Percentiles rank a stretch among this genome's conserved stretches.
Conservation (phyloP, 345 rosid species). For the Carallia pectinifolia region DNA sequence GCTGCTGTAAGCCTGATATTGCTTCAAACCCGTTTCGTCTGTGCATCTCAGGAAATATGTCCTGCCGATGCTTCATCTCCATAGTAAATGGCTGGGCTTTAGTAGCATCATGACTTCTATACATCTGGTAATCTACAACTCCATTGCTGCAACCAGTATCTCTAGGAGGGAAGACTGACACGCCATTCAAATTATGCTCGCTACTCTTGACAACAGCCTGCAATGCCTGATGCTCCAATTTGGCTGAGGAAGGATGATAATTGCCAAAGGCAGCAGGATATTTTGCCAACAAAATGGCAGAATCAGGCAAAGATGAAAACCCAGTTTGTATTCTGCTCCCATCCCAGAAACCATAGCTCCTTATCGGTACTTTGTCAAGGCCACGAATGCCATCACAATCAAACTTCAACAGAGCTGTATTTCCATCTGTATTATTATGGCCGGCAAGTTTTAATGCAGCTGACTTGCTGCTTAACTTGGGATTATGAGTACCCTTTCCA, state of each 20-base stretch:
- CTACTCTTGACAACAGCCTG: constrained; percentile 34
- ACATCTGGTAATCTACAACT: constrained; percentile 44
- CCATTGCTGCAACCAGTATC: constrained; percentile 42
- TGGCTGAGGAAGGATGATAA: constrained; percentile 32
- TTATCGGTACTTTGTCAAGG: constrained; percentile 59
- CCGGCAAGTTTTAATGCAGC: constrained; percentile 38
- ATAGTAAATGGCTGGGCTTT: constrained; percentile 42
- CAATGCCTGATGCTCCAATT: constrained; percentile 39
- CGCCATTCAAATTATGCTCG: constrained; percentile 34
- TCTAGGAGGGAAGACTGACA: constrained; percentile 30
- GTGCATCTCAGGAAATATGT: constrained; percentile 39
- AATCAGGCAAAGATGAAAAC: constrained; percentile 69
- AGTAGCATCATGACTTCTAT: constrained; percentile 31
- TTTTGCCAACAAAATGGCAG: constrained; percentile 61
- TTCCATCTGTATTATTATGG: constrained; percentile 34
- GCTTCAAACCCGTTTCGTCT: constrained; percentile 49
- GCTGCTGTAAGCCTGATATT: constrained; percentile 45
- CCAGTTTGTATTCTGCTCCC: constrained; percentile 78
- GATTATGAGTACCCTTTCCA: constrained; percentile 34
- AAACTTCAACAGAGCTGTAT: constrained; percentile 34
- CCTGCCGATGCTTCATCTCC: constrained; percentile 52
- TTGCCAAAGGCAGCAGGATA: constrained; percentile 70
- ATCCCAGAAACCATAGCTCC: constrained; percentile 82
- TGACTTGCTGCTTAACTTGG: constrained; percentile 35
- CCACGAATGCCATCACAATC: constrained; percentile 44